These are phyloP conservation scores for Phytopythium mirpurense DNA, from an alignment of 352 stramenopile genomes.

Conservation along the genomic window DNA sequence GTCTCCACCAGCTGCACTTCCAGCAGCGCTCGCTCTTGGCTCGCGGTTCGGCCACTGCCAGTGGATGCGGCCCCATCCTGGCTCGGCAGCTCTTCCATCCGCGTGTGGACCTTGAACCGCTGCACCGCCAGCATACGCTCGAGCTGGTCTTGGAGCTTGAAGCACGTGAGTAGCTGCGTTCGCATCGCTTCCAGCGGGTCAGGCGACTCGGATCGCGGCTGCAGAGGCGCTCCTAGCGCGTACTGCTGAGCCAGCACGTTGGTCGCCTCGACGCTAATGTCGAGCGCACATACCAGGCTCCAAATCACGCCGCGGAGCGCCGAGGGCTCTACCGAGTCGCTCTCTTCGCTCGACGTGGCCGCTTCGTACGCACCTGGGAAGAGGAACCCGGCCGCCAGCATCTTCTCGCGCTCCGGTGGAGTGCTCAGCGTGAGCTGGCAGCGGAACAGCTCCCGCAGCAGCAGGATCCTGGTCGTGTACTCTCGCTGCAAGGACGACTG, in stretches of 20 bases:
- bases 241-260: slow-evolving; percentile 26
- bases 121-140: slow-evolving; percentile 24
- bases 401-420: slow-evolving; percentile 19
- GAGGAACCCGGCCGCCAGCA: slow-evolving; percentile 46
- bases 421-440: slow-evolving; percentile 37
- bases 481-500: slow-evolving; percentile 18
- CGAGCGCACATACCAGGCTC: slow-evolving; percentile 43
- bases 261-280: slow-evolving; percentile 31
- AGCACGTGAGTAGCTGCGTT: slow-evolving; percentile 32
- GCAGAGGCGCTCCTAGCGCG: not conserved
- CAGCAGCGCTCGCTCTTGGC: slow-evolving; percentile 15
- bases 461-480: slow-evolving; percentile 35
- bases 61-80: not conserved
- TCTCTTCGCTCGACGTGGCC: slow-evolving; percentile 7
- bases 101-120: slow-evolving; percentile 15
- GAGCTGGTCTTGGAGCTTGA: slow-evolving; percentile 41
- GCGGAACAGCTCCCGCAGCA: slow-evolving; percentile 41
- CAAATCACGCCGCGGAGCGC: slow-evolving; percentile 33
- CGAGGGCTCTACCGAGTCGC: slow-evolving; percentile 11
- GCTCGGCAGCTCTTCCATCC: slow-evolving; percentile 10
- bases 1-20: slow-evolving; percentile 27
- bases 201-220: not conserved
- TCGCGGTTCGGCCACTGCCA: not conserved
- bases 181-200: not conserved
- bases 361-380: slow-evolving; percentile 21